Evolutionary conservation across 192 early-diverging fungal genomes (phyloP).

Genomic region (Coemansia sp.): DNA sequence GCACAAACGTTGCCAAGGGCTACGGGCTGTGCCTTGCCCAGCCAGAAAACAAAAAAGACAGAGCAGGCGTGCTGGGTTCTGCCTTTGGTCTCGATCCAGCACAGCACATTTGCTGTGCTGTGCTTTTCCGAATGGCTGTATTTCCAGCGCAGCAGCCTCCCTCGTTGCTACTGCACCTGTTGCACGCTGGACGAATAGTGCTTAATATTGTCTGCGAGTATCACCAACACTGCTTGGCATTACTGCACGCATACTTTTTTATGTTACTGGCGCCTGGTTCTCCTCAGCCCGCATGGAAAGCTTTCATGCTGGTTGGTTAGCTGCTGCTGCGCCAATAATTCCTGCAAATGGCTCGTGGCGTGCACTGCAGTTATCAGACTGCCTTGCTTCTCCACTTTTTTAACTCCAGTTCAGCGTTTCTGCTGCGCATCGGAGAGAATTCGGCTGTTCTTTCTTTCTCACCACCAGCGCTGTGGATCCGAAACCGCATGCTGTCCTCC

Average conservation of each 20-base stretch:
- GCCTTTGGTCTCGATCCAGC: neutral
- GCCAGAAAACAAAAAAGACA: neutral
- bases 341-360: neutral
- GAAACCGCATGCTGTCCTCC: neutral
- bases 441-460: neutral
- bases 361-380: neutral
- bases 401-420: neutral
- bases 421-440: neutral
- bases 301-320: neutral
- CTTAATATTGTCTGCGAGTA: neutral
- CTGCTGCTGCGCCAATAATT: neutral
- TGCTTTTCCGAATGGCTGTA: neutral
- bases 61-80: neutral
- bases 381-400: neutral
- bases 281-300: neutral
- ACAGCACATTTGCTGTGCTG: neutral
- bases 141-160: neutral
- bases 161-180: neutral
- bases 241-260: conserved; percentile 1
- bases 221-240: neutral
- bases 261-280: neutral
- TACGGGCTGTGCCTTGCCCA: neutral
- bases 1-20: neutral
- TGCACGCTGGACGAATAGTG: neutral
- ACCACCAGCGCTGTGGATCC: neutral